Base-by-base conservation (phyloP, 768 basidiomycete genomes). In the Mycena sanguinolenta region DNA sequence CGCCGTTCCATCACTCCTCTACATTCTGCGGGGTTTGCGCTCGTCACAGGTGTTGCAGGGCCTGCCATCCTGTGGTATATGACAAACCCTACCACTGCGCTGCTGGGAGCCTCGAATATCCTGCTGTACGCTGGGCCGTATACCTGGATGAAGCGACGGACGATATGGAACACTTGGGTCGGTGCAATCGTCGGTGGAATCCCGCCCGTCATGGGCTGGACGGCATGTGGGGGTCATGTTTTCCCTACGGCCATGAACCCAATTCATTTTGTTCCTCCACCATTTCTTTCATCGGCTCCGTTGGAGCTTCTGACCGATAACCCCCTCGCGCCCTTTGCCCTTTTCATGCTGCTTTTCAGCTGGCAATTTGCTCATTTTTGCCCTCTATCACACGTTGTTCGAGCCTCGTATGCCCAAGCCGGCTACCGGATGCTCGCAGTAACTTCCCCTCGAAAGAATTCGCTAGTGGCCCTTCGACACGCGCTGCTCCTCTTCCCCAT, bases 361-460 rank as follows among this genome's bases (percentile, higher is more conserved):
- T 99, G 97, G 98, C 98, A 99, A 78, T 98, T 99, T 83, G 96
- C 97, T 39, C 98, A 99, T 80, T 99, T 99, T 84, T 98, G 97
- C 81, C 80, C 95, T 1, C 86, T 99, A n/a, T 91, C 96, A 8
- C 89, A 98, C 80, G 83, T 97, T 59, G 88, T 97, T 8, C n/a
- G n/a, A n/a, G n/a, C n/a, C n/a, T n/a, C n/a, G n/a, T n/a, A n/a
- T n/a, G n/a, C 90, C 96, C 90, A 95, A 77, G 95, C 93, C n/a
- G 97, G 97, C n/a, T 99, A 97, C 78, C 88, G 88, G 59, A 99
- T 99, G 97, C 88, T 99, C 17, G 90, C 91, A 32, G 92, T 95
- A 63, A 83, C 94, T 58, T 85, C 90, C 32, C 95, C 97, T 2
- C 75, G 79, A 23, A 89, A 93, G 74, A 99, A 98, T 76, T 89